phyloP scores from a whole-genome alignment of 2,329 filamentous ascomycete species.

The Thielaviopsis ethacetica region DNA sequence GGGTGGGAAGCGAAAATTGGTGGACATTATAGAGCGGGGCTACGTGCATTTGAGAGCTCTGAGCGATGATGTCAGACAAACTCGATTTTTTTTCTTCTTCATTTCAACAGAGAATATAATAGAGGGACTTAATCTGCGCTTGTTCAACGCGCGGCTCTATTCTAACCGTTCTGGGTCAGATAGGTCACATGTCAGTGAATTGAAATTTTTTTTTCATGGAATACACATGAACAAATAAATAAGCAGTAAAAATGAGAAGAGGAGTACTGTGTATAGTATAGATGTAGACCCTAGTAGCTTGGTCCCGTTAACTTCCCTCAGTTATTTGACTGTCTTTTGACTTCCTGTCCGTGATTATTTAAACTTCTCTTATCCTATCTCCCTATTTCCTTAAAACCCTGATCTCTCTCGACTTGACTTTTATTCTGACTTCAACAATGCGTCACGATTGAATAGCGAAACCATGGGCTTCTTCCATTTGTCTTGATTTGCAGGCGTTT shows the following conservation, averaged over 20 bases:
- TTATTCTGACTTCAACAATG: neutral
- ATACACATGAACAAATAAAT: no score
- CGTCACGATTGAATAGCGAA: neutral
- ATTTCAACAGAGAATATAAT: no score
- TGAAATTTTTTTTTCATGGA: no score
- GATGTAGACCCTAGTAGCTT: no score
- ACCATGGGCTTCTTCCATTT: neutral
- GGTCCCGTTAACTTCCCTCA: neutral
- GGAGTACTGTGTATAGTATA: no score
- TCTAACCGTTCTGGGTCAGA: no score
- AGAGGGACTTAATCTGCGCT: no score
- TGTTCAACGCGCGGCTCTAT: no score
- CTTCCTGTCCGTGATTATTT: neutral
- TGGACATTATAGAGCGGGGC: neutral
- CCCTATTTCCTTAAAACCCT: neutral
- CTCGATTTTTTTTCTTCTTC: neutral
- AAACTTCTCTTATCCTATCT: neutral
- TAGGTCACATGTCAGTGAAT: no score
- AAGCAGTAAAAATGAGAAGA: no score
- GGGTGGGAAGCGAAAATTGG: neutral
- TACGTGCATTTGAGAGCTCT: neutral
- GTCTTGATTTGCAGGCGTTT: neutral
- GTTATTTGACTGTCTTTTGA: neutral
- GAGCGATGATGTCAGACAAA: neutral
- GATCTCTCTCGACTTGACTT: neutral